Evolutionary conservation across 2,329 filamentous ascomycete genomes (phyloP).

Genomic region (Aquanectria penicillioides): DNA sequence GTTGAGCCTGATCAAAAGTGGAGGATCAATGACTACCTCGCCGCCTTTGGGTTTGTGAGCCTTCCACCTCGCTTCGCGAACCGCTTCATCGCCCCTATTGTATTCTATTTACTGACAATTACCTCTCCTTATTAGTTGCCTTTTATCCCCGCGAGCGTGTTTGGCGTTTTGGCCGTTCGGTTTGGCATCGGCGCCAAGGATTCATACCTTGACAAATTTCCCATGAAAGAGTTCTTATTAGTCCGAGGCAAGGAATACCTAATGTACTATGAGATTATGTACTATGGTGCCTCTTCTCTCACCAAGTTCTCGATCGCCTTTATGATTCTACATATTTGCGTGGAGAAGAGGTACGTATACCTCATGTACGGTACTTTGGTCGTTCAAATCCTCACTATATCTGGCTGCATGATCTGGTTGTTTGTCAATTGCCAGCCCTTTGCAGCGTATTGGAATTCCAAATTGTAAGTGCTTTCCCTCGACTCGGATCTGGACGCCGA

Average conservation of each 20-base stretch:
- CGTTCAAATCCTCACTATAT: slow-evolving; percentile 8
- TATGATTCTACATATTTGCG: slow-evolving; percentile 28
- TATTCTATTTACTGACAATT: background rate
- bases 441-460: slow-evolving; percentile 25
- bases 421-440: slow-evolving; percentile 26
- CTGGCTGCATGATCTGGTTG: slow-evolving; percentile 17
- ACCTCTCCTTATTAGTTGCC: slow-evolving; percentile 5
- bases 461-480: background rate
- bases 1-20: slow-evolving; percentile 2
- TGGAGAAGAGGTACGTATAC: slow-evolving; percentile 22
- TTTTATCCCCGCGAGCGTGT: slow-evolving; percentile 20
- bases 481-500: background rate
- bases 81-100: background rate
- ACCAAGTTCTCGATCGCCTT: slow-evolving; percentile 30
- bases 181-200: slow-evolving; percentile 23
- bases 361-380: slow-evolving; percentile 25
- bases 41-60: slow-evolving; percentile 26
- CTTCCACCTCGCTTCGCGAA: background rate
- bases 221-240: slow-evolving; percentile 11
- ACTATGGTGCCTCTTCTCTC: slow-evolving; percentile 18
- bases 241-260: slow-evolving; percentile 28
- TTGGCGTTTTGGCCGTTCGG: slow-evolving; percentile 16
- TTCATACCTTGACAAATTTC: slow-evolving; percentile 6
- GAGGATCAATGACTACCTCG: slow-evolving; percentile 28
- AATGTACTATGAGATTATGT: slow-evolving; percentile 22